A percentile compares a stretch with the other conserved stretches of the same genome.
Evolutionary conservation across 2,329 filamentous ascomycete species (phyloP).

Genomic region (Xylariaceae sp.): DNA sequence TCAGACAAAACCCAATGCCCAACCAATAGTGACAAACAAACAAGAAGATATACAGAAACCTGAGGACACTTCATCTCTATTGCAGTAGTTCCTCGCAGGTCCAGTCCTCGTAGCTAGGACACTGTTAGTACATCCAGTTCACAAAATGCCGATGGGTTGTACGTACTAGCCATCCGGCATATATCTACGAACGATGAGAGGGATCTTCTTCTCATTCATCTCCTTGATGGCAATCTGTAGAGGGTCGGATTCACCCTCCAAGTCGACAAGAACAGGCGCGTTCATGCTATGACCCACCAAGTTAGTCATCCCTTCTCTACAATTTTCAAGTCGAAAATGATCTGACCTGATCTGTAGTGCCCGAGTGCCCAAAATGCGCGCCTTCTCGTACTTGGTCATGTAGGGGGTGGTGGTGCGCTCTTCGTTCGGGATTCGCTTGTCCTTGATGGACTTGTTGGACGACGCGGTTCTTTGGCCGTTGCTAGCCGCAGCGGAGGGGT

Average conservation of each 20-base stretch:
- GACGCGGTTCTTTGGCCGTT: constrained; percentile 45
- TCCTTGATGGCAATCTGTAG: constrained; percentile 97
- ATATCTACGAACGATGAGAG: constrained; percentile 89
- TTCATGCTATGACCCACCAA: constrained; percentile 62
- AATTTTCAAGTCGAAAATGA: background rate
- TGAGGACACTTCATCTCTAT: constrained; percentile 27
- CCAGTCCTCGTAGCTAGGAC: constrained; percentile 92
- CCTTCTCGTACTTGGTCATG: constrained; percentile 99
- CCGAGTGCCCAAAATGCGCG: constrained; percentile 85
- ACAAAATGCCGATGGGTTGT: constrained; percentile 7
- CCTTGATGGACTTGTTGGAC: constrained; percentile 51
- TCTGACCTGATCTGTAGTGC: constrained; percentile 75
- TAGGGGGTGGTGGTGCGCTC: constrained; percentile 91
- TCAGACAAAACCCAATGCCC: background rate
- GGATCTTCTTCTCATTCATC: constrained; percentile 96
- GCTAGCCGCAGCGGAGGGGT: constrained; percentile 51
- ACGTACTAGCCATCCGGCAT: constrained; percentile 93
- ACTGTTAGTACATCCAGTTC: constrained; percentile 18
- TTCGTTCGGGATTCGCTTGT: constrained; percentile 87
- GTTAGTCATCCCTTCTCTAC: constrained; percentile 20
- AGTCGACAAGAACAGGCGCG: constrained; percentile 89
- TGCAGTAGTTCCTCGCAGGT: constrained; percentile 90
- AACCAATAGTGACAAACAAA: background rate
- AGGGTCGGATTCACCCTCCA: constrained; percentile 96
- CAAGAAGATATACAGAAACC: background rate